Evolutionary conservation across 768 basidiomycete genomes (phyloP), one percentile per base, ranked within the genome.

Genomic region (Podaxis sp.): DNA sequence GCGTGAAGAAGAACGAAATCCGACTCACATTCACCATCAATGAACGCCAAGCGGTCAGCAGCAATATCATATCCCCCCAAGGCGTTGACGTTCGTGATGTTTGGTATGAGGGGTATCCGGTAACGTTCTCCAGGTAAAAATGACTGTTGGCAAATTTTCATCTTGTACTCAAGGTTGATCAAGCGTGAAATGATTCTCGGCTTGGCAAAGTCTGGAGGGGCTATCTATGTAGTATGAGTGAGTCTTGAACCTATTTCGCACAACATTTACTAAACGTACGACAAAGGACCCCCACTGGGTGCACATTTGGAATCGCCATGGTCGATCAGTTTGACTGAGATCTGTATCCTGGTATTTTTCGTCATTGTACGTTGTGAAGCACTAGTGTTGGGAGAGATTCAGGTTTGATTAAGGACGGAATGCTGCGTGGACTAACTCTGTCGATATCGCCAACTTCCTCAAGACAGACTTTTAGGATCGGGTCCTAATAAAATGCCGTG

Each of bases 251-350:
- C 19, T 1, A 8, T 8, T 17, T 1, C 3, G 43, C 15, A 15
- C n/a, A 17, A 46, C 19, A 22, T 22, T 9, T 17, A 27, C 2
- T 15, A 36, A 24, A 70, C 84, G 29, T 66, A 91, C 93, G 40
- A 81, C 86, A 71, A 96, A 94, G 73, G 93, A 98, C 1, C 95
- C 96, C 96, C 96, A 98, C 68, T 96, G 85, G 0, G 92, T 94
- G 78, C 93, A 95, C 55, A 93, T 91, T 75, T 93, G 95, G 81
- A 94, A 96, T 4, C 79, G 66, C 95, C 95, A 98, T 13, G 88
- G 76, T 41, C 93, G 82, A 94, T 94, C 96, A 2, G 80, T 82
- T 68, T 92, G 83, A 61, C 85, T 79, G 9, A 94, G 72, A 12
- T 81, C 82, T 1, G 81, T 85, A 13, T 80, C 77, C 65, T 80